A percentile compares a stretch with the other conserved stretches of the same genome.
phyloP scores from a whole-genome alignment of 176 grass and related monocot genomes.

The Puccinellia tenuiflora region DNA sequence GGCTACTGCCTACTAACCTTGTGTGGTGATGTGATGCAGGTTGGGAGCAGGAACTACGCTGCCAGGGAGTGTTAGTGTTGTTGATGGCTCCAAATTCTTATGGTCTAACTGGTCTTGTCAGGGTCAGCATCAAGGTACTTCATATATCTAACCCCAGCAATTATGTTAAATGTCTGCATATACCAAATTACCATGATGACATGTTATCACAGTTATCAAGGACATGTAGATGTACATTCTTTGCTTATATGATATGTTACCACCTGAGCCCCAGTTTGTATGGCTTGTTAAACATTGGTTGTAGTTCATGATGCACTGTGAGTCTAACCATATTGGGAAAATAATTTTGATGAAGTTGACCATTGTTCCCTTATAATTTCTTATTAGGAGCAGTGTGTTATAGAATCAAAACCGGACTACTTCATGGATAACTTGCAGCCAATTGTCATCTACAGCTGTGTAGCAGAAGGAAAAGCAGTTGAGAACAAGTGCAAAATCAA shows the following conservation, averaged over 20 bases:
- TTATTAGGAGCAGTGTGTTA: constrained; percentile 65
- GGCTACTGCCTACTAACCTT: too few species aligned
- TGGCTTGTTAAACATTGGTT: neutral
- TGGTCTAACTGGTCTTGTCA: constrained; percentile 82
- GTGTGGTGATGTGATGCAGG: too few species aligned
- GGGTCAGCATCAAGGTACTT: too few species aligned
- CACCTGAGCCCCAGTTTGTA: neutral
- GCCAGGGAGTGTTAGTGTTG: too few species aligned
- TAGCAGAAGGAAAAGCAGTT: too few species aligned
- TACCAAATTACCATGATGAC: constrained; percentile 11
- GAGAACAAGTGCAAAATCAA: too few species aligned
- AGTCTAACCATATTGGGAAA: neutral
- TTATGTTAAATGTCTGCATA: neutral
- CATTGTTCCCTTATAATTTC: neutral
- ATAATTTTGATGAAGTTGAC: constrained; percentile 11
- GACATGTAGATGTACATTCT: neutral
- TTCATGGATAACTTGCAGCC: constrained; percentile 97
- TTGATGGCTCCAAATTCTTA: too few species aligned
- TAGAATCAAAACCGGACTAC: constrained; percentile 94
- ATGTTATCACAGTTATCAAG: neutral
- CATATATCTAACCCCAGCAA: neutral
- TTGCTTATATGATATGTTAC: neutral
- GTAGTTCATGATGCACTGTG: neutral
- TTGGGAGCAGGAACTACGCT: too few species aligned
- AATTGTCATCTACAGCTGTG: too few species aligned